A percentile compares a stretch with the other conserved stretches of the same genome.
These are phyloP conservation scores for Citrus glauca DNA, from an alignment of 345 rosid genomes.

Conservation along the genomic window DNA sequence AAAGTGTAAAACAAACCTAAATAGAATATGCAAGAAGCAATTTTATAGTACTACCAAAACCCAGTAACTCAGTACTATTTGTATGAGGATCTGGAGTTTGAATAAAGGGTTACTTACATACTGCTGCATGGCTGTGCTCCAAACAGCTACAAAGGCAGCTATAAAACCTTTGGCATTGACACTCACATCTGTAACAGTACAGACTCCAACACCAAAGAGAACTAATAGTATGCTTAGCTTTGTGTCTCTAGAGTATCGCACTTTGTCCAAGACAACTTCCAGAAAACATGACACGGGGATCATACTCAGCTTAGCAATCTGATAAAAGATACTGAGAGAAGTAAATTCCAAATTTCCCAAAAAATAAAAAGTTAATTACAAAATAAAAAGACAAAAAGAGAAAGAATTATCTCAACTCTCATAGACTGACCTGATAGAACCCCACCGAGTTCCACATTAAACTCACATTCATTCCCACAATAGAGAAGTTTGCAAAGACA, in stretches of 20 bases:
- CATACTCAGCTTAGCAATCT: conserved; percentile 99
- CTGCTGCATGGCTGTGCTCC: conserved; percentile 98
- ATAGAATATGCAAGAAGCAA: neutral
- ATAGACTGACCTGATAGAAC: conserved; percentile 77
- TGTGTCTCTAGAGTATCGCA: conserved; percentile 91
- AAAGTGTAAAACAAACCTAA: neutral
- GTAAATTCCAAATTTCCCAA: neutral
- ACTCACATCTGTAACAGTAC: conserved; percentile 98
- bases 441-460: conserved; percentile 99
- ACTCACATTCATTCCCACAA: conserved; percentile 99
- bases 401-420: neutral
- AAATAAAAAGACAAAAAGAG: neutral
- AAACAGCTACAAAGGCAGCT: conserved; percentile 89
- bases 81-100: conserved; percentile 1
- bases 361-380: conserved; percentile 5
- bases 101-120: conserved; percentile 57
- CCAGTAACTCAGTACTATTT: neutral
- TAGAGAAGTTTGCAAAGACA: conserved; percentile 90
- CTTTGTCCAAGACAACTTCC: conserved; percentile 90
- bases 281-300: conserved; percentile 94
- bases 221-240: conserved; percentile 92
- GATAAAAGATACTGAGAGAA: conserved; percentile 21
- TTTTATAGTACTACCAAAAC: neutral
- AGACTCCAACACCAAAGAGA: conserved; percentile 94
- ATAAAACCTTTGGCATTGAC: conserved; percentile 87